Percentiles rank a stretch among this genome's conserved stretches.
phyloP scores from a whole-genome alignment of 257 asterid genomes.

The Jaltomata sinuosa region DNA sequence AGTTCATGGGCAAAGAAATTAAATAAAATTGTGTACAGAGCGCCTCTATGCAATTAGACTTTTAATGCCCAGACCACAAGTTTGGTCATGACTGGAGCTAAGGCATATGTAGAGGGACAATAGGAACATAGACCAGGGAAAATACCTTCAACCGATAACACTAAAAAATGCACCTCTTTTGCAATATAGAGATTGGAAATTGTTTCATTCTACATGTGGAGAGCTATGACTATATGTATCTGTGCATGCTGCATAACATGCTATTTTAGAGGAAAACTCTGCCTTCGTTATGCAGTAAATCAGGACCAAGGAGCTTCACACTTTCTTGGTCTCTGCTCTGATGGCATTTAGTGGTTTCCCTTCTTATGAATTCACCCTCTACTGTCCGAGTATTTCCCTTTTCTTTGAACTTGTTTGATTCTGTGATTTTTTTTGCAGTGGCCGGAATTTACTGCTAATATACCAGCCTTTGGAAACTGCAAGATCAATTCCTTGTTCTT shows the following conservation, averaged over 20 bases:
- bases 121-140: neutral
- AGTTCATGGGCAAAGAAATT: neutral
- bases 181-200: neutral
- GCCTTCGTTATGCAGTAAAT: neutral
- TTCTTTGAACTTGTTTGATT: neutral
- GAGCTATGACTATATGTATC: neutral
- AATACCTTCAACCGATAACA: neutral
- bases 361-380: neutral
- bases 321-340: neutral
- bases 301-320: neutral
- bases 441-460: constrained; percentile 65
- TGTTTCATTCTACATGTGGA: neutral
- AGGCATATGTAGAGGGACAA: neutral
- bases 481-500: constrained; percentile 67
- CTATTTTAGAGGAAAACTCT: neutral
- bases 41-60: neutral
- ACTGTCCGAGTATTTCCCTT: neutral
- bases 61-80: neutral
- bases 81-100: neutral
- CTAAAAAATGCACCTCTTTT: too few species aligned
- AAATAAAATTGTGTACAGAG: neutral
- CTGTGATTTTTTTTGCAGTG: constrained; percentile 52
- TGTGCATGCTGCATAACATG: neutral
- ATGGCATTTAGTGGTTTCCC: neutral
- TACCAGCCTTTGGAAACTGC: constrained; percentile 62